phyloP scores from a whole-genome alignment of 306 rosid species.

The Dalbergia oliveri region DNA sequence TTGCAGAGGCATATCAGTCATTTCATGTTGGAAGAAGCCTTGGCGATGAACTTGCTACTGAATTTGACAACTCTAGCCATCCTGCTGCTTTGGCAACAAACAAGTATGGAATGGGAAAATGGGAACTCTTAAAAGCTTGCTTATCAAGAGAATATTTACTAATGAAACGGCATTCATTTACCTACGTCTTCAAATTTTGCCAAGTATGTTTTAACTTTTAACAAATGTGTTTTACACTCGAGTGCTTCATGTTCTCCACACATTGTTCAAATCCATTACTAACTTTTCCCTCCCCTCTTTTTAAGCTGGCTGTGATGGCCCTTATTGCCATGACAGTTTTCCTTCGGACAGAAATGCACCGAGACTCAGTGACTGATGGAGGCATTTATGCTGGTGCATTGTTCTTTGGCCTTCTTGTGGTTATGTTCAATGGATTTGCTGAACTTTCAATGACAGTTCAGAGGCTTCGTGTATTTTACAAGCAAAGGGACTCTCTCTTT shows the following conservation, averaged over 20 bases:
- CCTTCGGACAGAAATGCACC: conserved; percentile 59
- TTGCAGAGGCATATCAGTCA: conserved; percentile 51
- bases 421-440: conserved; percentile 52
- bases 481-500: conserved; percentile 60
- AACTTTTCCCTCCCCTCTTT: not conserved
- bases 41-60: conserved; percentile 48
- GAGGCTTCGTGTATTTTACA: conserved; percentile 62
- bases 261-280: conserved; percentile 4
- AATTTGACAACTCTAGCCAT: conserved; percentile 66
- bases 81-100: conserved; percentile 58
- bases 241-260: not conserved
- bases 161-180: conserved; percentile 65
- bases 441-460: conserved; percentile 56
- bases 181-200: conserved; percentile 51
- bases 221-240: not conserved
- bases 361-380: conserved; percentile 52
- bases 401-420: conserved; percentile 50
- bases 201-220: conserved; percentile 58
- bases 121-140: conserved; percentile 60
- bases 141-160: conserved; percentile 65
- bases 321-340: conserved; percentile 57
- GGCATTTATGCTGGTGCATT: conserved; percentile 59
- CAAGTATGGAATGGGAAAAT: conserved; percentile 51
- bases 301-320: conserved; percentile 52
- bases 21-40: conserved; percentile 55